A percentile compares a stretch with the other conserved stretches of the same genome.
phyloP scores from a whole-genome alignment of 1,284 basidiomycete genomes.

The Pholiota adiposa region DNA sequence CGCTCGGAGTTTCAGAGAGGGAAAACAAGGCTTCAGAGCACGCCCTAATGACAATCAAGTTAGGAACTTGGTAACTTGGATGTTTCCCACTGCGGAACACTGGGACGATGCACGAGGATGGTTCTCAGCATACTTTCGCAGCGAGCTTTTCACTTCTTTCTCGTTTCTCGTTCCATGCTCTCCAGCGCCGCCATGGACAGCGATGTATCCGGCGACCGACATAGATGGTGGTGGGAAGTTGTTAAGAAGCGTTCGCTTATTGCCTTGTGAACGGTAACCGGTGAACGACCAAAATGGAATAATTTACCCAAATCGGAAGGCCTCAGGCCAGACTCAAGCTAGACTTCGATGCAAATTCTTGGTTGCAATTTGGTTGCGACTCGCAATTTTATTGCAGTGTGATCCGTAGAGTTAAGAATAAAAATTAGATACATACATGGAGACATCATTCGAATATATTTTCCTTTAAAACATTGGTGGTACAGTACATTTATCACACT shows the following conservation, averaged over 20 bases:
- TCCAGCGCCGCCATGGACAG: slow-evolving; percentile 75
- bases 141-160: slow-evolving; percentile 50
- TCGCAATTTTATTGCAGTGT: too few species aligned
- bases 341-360: not conserved
- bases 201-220: slow-evolving; percentile 38
- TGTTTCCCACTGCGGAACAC: too few species aligned
- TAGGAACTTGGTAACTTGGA: not conserved
- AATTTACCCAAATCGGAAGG: slow-evolving; percentile 13
- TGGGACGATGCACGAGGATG: not conserved
- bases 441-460: too few species aligned
- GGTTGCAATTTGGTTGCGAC: too few species aligned
- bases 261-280: not conserved
- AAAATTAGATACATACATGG: not conserved
- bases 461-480: too few species aligned
- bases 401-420: too few species aligned
- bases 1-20: slow-evolving; percentile 28
- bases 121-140: slow-evolving; percentile 50
- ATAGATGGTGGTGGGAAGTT: slow-evolving; percentile 13
- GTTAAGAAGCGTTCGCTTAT: slow-evolving; percentile 1
- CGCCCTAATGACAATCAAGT: not conserved
- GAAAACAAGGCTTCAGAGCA: slow-evolving; percentile 10
- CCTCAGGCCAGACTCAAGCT: not conserved
- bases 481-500: slow-evolving; percentile 37
- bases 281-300: slow-evolving; percentile 9
- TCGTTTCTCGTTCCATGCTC: slow-evolving; percentile 51